Evolutionary conservation across 306 rosid genomes (phyloP), one percentile per base, ranked within the genome.

Genomic region (Amphicarpaea edgeworthii): DNA sequence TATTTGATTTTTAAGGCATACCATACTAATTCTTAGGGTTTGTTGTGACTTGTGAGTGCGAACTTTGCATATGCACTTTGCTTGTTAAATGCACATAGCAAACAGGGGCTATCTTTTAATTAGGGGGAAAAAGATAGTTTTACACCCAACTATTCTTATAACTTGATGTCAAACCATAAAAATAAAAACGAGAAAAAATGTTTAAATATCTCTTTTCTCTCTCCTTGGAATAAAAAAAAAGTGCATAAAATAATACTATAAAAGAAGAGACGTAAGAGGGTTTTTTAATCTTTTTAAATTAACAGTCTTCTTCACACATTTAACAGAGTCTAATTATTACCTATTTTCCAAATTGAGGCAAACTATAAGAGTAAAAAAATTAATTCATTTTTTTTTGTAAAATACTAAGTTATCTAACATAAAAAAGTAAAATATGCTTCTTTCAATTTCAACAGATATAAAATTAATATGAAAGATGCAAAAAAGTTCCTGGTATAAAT

Each of bases 1-100:
- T 9, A 11, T 53, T 53, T 30, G 0, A 30, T 60, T 20, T 19
- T 28, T 54, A 32, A 34, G 23, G 17, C 32, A 60, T 57, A 42
- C 11, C 5, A 53, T 50, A 24, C 57, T 40, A 21, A 40, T 65
- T 76, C 24, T 41, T 66, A 42, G 59, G 75, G 49, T 17, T 77
- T 43, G 24, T 53, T 57, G 3, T 57, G 45, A 42, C 40, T 53
- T 57, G 3, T 57, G 45, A 42, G 41, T 26, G 34, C 41, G 4
- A 41, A 47, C 24, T 41, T 53, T 67, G 40, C 49, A 55, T 28
- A 32, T 51, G 38, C 30, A 19, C 24, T 54, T 54, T 67, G 59
- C 68, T 77, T 26, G 47, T 28, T 68, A 26, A 40, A 24, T 66
- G 34, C 11, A 53, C 28, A 38, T 23, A 53, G n/a, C 66, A 65